Percentiles rank a stretch among this genome's conserved stretches.
Conservation (phyloP, 228 moss, liverwort and hornwort species). For the Sphagnum fallax region DNA sequence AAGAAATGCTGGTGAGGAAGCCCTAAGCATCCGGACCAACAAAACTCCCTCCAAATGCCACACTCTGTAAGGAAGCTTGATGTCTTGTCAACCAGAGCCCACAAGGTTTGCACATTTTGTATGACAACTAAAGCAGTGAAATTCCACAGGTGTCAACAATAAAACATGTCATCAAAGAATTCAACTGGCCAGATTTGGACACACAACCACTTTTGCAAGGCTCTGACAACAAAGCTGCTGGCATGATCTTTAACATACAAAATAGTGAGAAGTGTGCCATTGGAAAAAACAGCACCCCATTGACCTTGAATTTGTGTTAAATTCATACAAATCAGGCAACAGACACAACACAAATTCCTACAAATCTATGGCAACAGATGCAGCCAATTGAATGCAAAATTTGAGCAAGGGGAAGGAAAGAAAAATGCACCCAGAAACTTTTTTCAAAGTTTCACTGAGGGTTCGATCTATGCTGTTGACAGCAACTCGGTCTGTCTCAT, state of each 20-base stretch:
- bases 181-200: no score
- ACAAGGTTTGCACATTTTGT: no score
- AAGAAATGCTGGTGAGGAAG: neutral
- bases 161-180: no score
- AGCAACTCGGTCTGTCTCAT: conserved; percentile 26
- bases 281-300: neutral
- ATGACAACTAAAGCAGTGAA: no score
- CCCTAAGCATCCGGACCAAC: neutral
- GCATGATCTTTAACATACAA: neutral
- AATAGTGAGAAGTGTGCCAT: neutral
- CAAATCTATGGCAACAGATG: neutral
- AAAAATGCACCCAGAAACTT: conserved; percentile 75
- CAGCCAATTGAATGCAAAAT: neutral
- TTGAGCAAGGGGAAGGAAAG: conserved; percentile 6
- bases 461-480: conserved; percentile 46
- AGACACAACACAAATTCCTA: neutral
- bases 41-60: no score
- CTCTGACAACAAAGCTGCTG: no score
- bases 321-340: conserved; percentile 1
- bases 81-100: no score
- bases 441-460: conserved; percentile 88
- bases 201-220: no score
- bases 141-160: no score
- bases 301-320: neutral
- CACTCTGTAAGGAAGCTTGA: no score